Evolutionary conservation across 306 rosid species (phyloP).

Genomic region (Potentilla sterilis): DNA sequence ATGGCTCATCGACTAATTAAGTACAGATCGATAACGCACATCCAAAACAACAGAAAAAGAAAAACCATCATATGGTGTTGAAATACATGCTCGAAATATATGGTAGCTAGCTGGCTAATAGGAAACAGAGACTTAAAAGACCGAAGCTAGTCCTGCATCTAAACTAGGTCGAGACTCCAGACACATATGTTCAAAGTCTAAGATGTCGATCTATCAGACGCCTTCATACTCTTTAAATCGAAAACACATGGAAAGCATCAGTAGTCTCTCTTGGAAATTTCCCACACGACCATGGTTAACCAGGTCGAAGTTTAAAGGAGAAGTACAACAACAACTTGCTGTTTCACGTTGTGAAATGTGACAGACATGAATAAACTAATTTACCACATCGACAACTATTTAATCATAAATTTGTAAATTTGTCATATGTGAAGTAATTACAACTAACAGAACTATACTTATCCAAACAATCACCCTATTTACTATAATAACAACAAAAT

Average conservation of each 20-base stretch:
- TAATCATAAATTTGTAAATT: no score
- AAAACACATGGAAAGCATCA: not conserved
- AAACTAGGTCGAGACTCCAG: not conserved
- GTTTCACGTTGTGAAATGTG: not conserved
- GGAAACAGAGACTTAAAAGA: constrained; percentile 12
- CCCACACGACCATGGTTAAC: not conserved
- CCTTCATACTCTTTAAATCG: not conserved
- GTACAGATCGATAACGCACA: not conserved
- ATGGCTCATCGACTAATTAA: not conserved
- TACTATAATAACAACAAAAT: no score
- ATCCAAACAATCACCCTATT: no score
- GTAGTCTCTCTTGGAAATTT: not conserved
- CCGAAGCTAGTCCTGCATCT: not conserved
- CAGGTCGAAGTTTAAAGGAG: not conserved
- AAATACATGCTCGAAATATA: not conserved
- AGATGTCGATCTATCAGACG: not conserved
- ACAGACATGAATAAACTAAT: not conserved
- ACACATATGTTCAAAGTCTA: not conserved
- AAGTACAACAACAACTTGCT: not conserved
- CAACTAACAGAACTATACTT: no score
- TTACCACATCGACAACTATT: no score
- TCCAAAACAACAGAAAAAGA: not conserved
- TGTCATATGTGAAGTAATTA: no score
- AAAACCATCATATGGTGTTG: not conserved
- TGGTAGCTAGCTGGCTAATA: not conserved